Base-by-base conservation (phyloP, 2,329 filamentous ascomycete genomes). In the Magnaporthiopsis rhizophila region DNA sequence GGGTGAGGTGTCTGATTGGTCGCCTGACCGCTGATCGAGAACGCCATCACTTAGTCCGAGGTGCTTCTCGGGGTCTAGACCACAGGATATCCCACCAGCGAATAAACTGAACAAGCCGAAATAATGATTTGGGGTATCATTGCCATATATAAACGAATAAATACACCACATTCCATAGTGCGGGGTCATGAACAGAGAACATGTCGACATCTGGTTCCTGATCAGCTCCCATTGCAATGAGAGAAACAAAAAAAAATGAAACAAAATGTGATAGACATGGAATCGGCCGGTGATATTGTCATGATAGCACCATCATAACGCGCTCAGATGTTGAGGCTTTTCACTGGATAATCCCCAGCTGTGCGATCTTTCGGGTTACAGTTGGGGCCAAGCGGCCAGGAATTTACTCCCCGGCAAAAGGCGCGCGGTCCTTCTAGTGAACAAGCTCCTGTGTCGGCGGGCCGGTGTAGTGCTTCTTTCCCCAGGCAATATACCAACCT, bases 401-500 rank as follows among this genome's bases (percentile, higher is more conserved):
- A n/a, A 18, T 15, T 45, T 18, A 6, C 13, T 6, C 13, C 36
- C 15, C 38, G 15, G 3, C 38, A 45, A 18, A 38, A 45, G 13
- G 38, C 21, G n/a, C 8, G 2, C 26, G 18, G 13, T 32, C 57
- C 24, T 56, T 32, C 34, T 63, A 63, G 56, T 59, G 26, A 24
- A 21, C 34, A n/a, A 82, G 84, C 1, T 63, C 56, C 9, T 63
- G 62, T 7, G 36, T 58, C 5, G 56, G 62, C 56, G 86, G 87
- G 21, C 87, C 87, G 59, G 79, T 79, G 75, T 90, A 90, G 75
- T 91, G 85, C 76, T 86, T 84, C 75, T 84, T 83, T 45, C 89
- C 89, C 86, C 87, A 90, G 62, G 81, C 80, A 68, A 85, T 78
- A 77, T 92, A 92, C 88, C 88, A 92, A 9, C 77, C 74, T 12